Evolutionary conservation across 805 yeast genomes (phyloP), one percentile per base, ranked within the genome.

Genomic region (Kluyveromyces dobzhanskii): DNA sequence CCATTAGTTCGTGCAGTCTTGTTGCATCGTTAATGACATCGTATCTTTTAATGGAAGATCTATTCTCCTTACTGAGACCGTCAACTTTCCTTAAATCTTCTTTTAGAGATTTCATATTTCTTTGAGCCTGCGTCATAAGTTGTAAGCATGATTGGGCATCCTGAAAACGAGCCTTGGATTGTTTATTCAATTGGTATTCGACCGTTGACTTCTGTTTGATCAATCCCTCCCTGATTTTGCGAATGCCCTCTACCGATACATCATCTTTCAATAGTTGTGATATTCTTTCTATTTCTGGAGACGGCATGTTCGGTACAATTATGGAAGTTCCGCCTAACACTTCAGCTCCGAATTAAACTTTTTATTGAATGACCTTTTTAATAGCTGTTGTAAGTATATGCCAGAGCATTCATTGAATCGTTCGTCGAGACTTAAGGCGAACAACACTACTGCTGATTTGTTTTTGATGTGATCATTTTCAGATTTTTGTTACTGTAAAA

Each of bases 141-240:
- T 65, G 55, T 37, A 71, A 47, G 30, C 69, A 66, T 1, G 66
- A 64, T 46, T 75, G 61, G 1, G 83, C 71, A 7, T 73, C 61
- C 32, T 75, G 78, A 41, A 76, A 72, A 47, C 78, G 85, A 29
- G 70, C 70, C 52, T 74, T 76, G n/a, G 85, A 75, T 37, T 80
- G 82, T 30, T 81, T 62, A 50, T 75, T 76, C 46, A 90, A 65
- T 54, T 86, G 90, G 35, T 80, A 67, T 49, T 85, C 95, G 10
- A 86, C 66, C 3, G 82, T 71, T 0, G 80, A 70, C 56, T 84
- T 85, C 53, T 90, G 95, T 46, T 78, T 79, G 5, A 57, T 44
- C 35, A 82, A 60, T 42, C 76, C 81, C 38, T 70, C 75, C 40
- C 71, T 72, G 21, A 82, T 59, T 7, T 66, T 60, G 9, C 65